These are phyloP conservation scores for Leccinum ochraceum DNA, from an alignment of 768 basidiomycete species.

Conservation along the genomic window DNA sequence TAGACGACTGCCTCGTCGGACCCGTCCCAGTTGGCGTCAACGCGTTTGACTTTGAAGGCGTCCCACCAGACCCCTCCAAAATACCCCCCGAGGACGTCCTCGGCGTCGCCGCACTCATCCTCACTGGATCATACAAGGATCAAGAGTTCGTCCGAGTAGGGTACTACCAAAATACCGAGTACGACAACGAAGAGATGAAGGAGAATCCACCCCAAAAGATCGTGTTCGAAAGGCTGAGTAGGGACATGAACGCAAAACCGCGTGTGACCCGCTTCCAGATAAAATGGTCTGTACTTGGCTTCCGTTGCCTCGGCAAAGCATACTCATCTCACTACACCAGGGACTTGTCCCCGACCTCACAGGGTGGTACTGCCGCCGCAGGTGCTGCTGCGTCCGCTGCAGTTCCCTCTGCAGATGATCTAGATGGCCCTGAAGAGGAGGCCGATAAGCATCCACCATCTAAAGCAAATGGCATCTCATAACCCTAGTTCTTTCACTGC, in stretches of 20 bases:
- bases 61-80: constrained; percentile 77
- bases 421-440: constrained; percentile 46
- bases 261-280: constrained; percentile 93
- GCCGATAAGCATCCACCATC: constrained; percentile 14
- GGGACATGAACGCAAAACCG: constrained; percentile 90
- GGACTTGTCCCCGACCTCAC: constrained; percentile 61
- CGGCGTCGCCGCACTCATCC: constrained; percentile 95
- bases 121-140: constrained; percentile 94
- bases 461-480: constrained; percentile 30
- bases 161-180: constrained; percentile 99
- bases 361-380: constrained; percentile 42
- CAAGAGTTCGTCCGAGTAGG: constrained; percentile 99
- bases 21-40: constrained; percentile 97
- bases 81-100: constrained; percentile 91
- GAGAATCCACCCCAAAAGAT: constrained; percentile 67
- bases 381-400: constrained; percentile 73
- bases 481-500: constrained; percentile 2
- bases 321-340: constrained; percentile 36
- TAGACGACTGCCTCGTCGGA: constrained; percentile 97
- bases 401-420: constrained; percentile 71
- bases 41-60: constrained; percentile 94
- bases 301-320: background rate
- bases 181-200: constrained; percentile 93
- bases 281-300: constrained; percentile 60
- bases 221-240: constrained; percentile 74